A percentile compares a stretch with the other conserved stretches of the same genome.
Conservation (phyloP, 305 asterid species). For the Caryopteris hybrid region DNA sequence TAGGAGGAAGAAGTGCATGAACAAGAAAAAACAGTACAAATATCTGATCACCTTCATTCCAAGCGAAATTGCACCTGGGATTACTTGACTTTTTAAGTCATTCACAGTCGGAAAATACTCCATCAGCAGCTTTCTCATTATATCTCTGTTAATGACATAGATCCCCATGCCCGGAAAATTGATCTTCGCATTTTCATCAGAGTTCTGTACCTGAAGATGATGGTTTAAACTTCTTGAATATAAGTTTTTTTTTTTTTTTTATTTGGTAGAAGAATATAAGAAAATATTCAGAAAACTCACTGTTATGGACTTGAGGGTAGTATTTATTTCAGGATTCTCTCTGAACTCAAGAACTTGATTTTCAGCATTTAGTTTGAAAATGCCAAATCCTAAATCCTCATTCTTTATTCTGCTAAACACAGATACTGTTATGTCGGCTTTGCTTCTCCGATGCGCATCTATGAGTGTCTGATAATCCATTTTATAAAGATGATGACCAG, state of each 20-base stretch:
- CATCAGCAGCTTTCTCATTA: conserved; percentile 63
- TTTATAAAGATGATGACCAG: conserved; percentile 72
- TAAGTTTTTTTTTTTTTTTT: background rate
- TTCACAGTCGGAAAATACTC: conserved; percentile 55
- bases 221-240: conserved; percentile 9
- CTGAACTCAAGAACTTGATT: conserved; percentile 45
- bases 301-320: conserved; percentile 10
- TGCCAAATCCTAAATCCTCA: conserved; percentile 44
- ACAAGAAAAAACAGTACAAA: background rate
- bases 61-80: conserved; percentile 72
- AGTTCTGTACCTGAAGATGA: conserved; percentile 35
- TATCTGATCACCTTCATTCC: conserved; percentile 63
- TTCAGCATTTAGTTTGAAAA: conserved; percentile 37
- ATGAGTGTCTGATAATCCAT: conserved; percentile 66
- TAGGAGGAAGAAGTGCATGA: background rate
- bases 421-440: conserved; percentile 53
- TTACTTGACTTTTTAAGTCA: conserved; percentile 56
- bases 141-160: conserved; percentile 58
- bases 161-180: conserved; percentile 68
- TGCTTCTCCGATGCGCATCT: conserved; percentile 38
- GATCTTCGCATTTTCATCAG: background rate
- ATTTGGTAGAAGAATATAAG: background rate
- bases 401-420: conserved; percentile 26
- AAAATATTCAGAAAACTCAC: conserved; percentile 17
- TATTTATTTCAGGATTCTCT: conserved; percentile 25